These are phyloP conservation scores for Sporisorium graminicola DNA, from an alignment of 1,284 basidiomycete species.

Conservation along the genomic window DNA sequence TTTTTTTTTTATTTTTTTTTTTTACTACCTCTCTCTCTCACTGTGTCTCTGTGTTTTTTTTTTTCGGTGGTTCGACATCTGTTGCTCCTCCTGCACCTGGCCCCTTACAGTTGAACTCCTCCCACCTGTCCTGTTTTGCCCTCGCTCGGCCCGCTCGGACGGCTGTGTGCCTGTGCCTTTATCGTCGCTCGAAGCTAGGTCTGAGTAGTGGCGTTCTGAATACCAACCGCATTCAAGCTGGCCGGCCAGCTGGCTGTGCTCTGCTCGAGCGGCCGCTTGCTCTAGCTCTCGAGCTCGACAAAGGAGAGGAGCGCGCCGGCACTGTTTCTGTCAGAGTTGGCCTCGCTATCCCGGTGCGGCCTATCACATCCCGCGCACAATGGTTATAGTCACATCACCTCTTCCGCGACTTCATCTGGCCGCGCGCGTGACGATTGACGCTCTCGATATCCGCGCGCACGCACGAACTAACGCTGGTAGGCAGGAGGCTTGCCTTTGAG, in stretches of 20 bases:
- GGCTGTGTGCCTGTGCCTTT: too few relatives aligned
- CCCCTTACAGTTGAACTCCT: conserved; percentile 3
- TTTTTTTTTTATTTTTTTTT: not conserved
- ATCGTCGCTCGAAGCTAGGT: too few relatives aligned
- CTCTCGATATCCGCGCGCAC: not conserved
- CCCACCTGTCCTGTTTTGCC: not conserved
- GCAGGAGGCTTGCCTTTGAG: too few relatives aligned
- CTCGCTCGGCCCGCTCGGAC: not conserved
- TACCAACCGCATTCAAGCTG: too few relatives aligned
- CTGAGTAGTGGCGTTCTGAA: too few relatives aligned
- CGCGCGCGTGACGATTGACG: not conserved
- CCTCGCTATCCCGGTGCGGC: conserved; percentile 20
- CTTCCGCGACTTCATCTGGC: conserved; percentile 14
- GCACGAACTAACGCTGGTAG: too few relatives aligned
- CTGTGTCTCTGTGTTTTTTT: not conserved
- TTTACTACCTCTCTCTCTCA: too few relatives aligned
- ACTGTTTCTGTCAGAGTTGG: not conserved
- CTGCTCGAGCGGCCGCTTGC: not conserved
- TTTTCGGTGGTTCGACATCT: not conserved
- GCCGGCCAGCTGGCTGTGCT: not conserved
- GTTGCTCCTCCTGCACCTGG: conserved; percentile 5
- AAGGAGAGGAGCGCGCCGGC: not conserved
- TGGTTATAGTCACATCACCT: not conserved
- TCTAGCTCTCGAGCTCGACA: not conserved
- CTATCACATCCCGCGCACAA: conserved; percentile 30